These are phyloP conservation scores for Umbelopsis isabellina DNA, from an alignment of 192 early-diverging fungal species.

Conservation along the genomic window DNA sequence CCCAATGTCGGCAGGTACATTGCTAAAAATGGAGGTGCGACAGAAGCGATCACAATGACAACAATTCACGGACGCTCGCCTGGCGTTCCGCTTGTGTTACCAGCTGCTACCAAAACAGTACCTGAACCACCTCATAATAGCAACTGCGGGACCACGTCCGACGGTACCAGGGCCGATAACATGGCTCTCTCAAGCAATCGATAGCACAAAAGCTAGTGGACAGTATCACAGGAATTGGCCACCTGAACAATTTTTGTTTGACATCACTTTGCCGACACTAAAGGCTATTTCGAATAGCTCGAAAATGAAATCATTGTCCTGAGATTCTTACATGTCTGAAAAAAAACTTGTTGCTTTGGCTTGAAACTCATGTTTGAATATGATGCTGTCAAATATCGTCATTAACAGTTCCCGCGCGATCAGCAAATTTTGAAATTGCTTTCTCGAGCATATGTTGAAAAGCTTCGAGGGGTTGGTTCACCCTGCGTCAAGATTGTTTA, in stretches of 20 bases:
- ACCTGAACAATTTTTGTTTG: too few species aligned
- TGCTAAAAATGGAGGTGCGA: slow-evolving; percentile 4
- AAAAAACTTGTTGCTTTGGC: too few species aligned
- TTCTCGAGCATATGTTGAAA: neutral
- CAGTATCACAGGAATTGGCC: too few species aligned
- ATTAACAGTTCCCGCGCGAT: slow-evolving; percentile 9
- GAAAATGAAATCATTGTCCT: too few species aligned
- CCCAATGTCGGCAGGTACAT: slow-evolving; percentile 15
- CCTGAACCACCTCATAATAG: neutral
- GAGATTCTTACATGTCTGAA: too few species aligned
- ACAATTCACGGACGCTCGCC: slow-evolving; percentile 22
- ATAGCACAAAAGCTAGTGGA: too few species aligned
- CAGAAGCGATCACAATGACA: slow-evolving; percentile 21
- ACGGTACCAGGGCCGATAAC: neutral
- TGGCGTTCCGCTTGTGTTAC: neutral
- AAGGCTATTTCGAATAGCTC: too few species aligned
- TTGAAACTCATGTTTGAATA: too few species aligned
- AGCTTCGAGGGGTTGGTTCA: neutral
- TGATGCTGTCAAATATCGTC: too few species aligned
- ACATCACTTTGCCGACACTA: too few species aligned
- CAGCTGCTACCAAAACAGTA: too few species aligned
- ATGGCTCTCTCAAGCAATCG: too few species aligned
- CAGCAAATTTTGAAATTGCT: neutral
- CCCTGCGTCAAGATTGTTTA: slow-evolving; percentile 18
- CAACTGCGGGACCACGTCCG: neutral